phyloP scores from a whole-genome alignment of 768 basidiomycete species.

The Phanerochaete sordida region DNA sequence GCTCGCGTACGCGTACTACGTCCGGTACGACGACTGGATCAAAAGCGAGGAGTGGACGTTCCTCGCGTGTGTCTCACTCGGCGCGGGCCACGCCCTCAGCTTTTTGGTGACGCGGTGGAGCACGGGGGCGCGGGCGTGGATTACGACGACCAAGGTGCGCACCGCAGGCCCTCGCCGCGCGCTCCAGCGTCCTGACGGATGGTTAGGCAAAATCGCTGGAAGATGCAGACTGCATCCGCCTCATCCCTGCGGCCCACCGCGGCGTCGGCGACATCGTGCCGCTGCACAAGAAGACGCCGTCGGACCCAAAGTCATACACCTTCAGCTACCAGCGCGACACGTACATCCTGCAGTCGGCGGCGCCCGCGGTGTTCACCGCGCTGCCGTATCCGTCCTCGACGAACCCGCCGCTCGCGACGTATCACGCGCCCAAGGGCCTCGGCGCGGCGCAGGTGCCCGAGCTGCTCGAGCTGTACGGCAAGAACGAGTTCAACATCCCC shows the following conservation, averaged over 20 bases:
- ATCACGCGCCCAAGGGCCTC: slow-evolving; percentile 57
- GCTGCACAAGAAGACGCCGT: slow-evolving; percentile 56
- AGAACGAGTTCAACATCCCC: slow-evolving; percentile 96
- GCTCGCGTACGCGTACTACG: slow-evolving; percentile 86
- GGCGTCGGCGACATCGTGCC: slow-evolving; percentile 89
- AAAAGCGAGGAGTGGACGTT: slow-evolving; percentile 98
- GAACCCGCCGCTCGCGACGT: slow-evolving; percentile 64
- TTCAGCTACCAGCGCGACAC: slow-evolving; percentile 97
- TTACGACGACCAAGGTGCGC: slow-evolving; percentile 73
- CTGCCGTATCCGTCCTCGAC: slow-evolving; percentile 86
- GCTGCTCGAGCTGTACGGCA: slow-evolving; percentile 71
- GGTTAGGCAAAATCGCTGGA: slow-evolving; percentile 56
- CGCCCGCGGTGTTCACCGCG: slow-evolving; percentile 64
- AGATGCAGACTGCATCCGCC: slow-evolving; percentile 77
- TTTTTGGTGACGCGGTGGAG: slow-evolving; percentile 93
- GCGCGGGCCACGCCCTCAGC: slow-evolving; percentile 85
- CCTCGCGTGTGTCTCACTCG: slow-evolving; percentile 81
- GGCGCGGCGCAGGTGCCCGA: slow-evolving; percentile 41
- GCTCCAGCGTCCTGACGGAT: background rate
- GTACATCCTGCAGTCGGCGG: slow-evolving; percentile 63
- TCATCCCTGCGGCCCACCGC: slow-evolving; percentile 76
- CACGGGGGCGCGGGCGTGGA: slow-evolving; percentile 68
- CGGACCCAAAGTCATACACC: slow-evolving; percentile 62
- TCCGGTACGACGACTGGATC: slow-evolving; percentile 89
- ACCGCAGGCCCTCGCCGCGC: background rate